Base-by-base conservation (phyloP, 2,329 filamentous ascomycete species). In the Huntiella abstrusa region DNA sequence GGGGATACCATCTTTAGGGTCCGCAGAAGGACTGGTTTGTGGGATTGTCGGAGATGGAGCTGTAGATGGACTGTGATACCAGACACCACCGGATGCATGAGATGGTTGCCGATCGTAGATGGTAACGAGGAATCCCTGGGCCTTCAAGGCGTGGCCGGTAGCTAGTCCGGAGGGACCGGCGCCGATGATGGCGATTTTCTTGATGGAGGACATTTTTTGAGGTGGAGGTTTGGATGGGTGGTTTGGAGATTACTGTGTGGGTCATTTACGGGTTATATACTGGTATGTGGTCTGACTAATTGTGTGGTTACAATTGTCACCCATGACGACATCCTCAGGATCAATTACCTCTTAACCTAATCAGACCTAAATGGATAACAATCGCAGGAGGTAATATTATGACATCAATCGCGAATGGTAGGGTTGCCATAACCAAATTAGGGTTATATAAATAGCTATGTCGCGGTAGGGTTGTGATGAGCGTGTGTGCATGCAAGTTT, bases 61-160 rank as follows among this genome's bases (percentile, higher is more conserved):
- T 47, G 60, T 68, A 50, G 59, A 61, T 22, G 66, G 64, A 51
- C 70, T 77, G 59, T 92, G 86, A 55, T 85, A 80, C 88, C 88
- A 96, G 7, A 91, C 74, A 2, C 91, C 88, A 48, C 86, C 88
- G 5, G 81, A 72, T 32, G 50, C 50, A 13, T 34, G 35, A 41
- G 74, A 69, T 39, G 69, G 65, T 53, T 85, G 77, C 60, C 94
- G 84, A 61, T 96, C 91, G 55, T 82, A 92, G 35, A 95, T 61
- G 50, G 77, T 73, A 50, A 96, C 77, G 28, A 66, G 70, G 55
- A 91, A 91, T 1, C 59, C 53, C 68, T 80, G 85, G 0, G 80
- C 83, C 8, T 73, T 59, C 13, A 95, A 68, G 56, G 87, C 87
- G 68, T 85, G 91, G 45, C 84, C 84, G 17, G 80, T 76, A 19